Conservation (phyloP, 164 flowering plant genomes). For the Liquidambar formosana region DNA sequence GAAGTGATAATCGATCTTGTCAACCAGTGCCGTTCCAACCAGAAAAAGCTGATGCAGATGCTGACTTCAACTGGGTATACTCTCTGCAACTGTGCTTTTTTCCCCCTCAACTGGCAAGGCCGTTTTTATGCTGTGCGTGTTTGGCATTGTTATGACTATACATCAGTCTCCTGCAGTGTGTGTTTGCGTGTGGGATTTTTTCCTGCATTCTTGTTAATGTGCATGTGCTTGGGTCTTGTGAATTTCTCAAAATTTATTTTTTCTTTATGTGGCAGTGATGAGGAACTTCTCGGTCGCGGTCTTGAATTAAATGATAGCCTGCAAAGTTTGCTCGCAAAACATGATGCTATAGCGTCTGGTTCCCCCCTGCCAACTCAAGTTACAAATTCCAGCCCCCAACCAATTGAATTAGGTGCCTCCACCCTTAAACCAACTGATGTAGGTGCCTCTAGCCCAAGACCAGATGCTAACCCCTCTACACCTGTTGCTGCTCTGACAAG, state of each 20-base stretch:
- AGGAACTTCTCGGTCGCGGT: constrained; percentile 79
- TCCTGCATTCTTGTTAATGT: not conserved
- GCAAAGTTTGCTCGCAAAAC: constrained; percentile 75
- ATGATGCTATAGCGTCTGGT: constrained; percentile 90
- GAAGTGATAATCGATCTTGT: constrained; percentile 92
- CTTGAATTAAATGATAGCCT: constrained; percentile 79
- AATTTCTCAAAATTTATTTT: not conserved
- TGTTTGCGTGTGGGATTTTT: not conserved
- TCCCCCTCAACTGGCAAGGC: not conserved
- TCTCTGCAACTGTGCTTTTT: constrained; percentile 1
- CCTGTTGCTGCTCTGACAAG: constrained; percentile 26
- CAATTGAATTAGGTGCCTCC: constrained; percentile 22
- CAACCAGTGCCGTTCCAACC: constrained; percentile 72
- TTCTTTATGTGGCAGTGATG: constrained; percentile 59
- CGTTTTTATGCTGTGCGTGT: not conserved
- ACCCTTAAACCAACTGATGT: constrained; percentile 23
- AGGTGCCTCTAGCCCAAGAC: constrained; percentile 29
- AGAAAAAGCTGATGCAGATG: constrained; percentile 83
- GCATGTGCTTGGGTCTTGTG: not conserved
- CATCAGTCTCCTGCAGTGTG: not conserved
- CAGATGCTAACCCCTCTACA: constrained; percentile 23
- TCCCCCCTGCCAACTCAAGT: constrained; percentile 48
- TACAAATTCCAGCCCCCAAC: constrained; percentile 17
- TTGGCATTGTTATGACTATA: not conserved
- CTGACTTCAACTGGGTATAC: constrained; percentile 72